phyloP scores from a whole-genome alignment of 768 basidiomycete species.

The Amanita exitialis region DNA sequence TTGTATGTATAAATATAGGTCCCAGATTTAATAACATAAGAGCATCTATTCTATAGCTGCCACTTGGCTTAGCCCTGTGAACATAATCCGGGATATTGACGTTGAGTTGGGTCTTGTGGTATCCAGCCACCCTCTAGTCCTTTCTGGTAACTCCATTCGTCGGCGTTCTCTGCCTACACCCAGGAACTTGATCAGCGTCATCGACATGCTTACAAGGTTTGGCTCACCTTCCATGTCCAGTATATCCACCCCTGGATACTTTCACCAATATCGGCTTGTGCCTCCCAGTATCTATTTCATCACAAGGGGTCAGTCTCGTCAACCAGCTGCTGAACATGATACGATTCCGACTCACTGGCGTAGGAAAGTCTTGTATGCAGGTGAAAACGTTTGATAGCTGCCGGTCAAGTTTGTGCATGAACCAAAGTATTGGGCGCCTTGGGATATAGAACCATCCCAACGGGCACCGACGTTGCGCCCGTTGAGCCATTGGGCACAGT shows the following conservation, averaged over 20 bases:
- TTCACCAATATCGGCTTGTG: constrained; percentile 69
- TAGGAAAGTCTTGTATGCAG: constrained; percentile 52
- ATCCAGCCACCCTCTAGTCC: constrained; percentile 74
- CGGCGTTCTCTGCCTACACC: constrained; percentile 48
- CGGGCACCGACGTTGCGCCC: constrained; percentile 62
- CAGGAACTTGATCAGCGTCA: not conserved
- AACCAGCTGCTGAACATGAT: not conserved
- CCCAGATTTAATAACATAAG: constrained; percentile 2
- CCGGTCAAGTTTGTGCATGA: constrained; percentile 59
- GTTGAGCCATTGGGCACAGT: constrained; percentile 75
- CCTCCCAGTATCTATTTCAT: constrained; percentile 59
- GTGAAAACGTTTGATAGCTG: constrained; percentile 42
- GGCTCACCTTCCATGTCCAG: constrained; percentile 69
- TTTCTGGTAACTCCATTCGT: constrained; percentile 71
- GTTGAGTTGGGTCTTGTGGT: constrained; percentile 56
- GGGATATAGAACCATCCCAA: constrained; percentile 47
- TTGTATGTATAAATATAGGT: constrained; percentile 7
- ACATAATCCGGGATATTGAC: constrained; percentile 58
- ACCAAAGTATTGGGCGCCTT: constrained; percentile 39
- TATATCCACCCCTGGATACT: constrained; percentile 62
- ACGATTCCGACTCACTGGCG: constrained; percentile 32
- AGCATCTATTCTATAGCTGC: too few relatives aligned
- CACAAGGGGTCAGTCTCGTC: not conserved
- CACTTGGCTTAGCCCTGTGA: constrained; percentile 13
- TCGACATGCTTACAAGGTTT: not conserved